Evolutionary conservation across 352 stramenopile species (phyloP).

Genomic region (Pythium brassicae): DNA sequence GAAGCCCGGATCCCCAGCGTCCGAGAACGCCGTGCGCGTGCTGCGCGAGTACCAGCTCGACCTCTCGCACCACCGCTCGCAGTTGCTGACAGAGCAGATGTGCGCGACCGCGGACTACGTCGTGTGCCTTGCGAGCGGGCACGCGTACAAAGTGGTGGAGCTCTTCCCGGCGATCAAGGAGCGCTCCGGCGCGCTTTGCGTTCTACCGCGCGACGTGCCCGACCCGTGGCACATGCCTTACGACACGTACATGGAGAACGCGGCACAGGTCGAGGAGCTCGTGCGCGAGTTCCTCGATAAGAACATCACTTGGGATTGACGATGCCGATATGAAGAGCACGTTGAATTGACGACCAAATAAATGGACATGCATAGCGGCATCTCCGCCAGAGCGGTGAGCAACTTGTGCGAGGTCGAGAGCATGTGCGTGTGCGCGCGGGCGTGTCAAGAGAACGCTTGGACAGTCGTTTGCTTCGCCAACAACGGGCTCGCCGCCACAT

Average conservation of each 20-base stretch:
- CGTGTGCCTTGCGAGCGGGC: constrained; percentile 64
- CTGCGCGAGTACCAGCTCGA: constrained; percentile 78
- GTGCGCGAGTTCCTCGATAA: constrained; percentile 72
- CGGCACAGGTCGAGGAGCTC: constrained; percentile 70
- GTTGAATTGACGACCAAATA: constrained; percentile 14
- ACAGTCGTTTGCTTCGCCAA: too few species aligned
- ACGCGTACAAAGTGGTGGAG: constrained; percentile 58
- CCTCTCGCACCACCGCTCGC: constrained; percentile 58
- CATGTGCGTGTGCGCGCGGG: too few species aligned
- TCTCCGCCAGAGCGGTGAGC: too few species aligned
- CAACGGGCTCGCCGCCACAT: too few species aligned
- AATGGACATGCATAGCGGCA: too few species aligned
- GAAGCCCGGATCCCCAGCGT: constrained; percentile 54
- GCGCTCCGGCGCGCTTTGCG: constrained; percentile 45
- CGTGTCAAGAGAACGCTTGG: too few species aligned
- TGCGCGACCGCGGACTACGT: constrained; percentile 64
- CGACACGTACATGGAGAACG: constrained; percentile 78
- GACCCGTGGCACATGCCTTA: constrained; percentile 84
- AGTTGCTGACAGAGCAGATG: constrained; percentile 64
- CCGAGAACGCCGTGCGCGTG: constrained; percentile 51
- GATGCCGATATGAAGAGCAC: constrained; percentile 43
- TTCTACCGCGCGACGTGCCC: constrained; percentile 57
- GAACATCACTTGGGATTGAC: constrained; percentile 35
- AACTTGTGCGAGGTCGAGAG: too few species aligned
- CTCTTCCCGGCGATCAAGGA: constrained; percentile 61